Evolutionary conservation across 805 yeast species (phyloP), one percentile per base, ranked within the genome.

Genomic region (Metschnikowia lochheadii): DNA sequence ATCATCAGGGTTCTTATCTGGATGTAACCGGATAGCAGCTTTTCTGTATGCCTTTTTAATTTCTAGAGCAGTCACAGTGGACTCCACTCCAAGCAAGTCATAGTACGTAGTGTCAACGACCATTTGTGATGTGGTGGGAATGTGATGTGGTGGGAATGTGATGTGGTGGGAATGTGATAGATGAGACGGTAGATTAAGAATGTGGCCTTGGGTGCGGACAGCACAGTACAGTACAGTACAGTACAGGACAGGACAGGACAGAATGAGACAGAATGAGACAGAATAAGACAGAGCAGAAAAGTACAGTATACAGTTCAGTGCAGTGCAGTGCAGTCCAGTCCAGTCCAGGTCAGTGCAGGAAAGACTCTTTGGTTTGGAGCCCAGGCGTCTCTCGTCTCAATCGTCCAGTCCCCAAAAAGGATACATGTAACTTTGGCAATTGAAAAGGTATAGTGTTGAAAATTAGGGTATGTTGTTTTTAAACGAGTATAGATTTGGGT

Each of bases 21-120:
- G 79, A 67, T 92, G 99, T 46, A 88, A 87, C 51, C 75, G 77
- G 68, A 92, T 86, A 6, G 98, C 98, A 66, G 83, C 83, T 65
- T 87, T 87, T 55, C 99, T 79, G 60, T 73, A 73, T 10, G 78
- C 77, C 53, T 72, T 72, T 55, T 73, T 73, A 58, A 73, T 73
- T 17, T 73, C 78, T 23, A 72, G 63, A 14, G 76, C 62, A 1
- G 77, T 73, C 14, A 77, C 77, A 3, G 62, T 58, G 11, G 72
- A 62, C 36, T 55, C 52, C 33, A 73, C 52, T 33, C 62, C 64
- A 53, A 73, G 65, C 35, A 71, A 60, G 46, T 73, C 76, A 57
- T 73, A 73, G 59, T 73, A 73, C 0, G 76, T 56, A 1, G 77
- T 70, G 53, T 73, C 78, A 13, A 72, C 78, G n/a, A 71, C 77